phyloP scores from a whole-genome alignment of 768 basidiomycete species.

The Tylopilus subfusipes region DNA sequence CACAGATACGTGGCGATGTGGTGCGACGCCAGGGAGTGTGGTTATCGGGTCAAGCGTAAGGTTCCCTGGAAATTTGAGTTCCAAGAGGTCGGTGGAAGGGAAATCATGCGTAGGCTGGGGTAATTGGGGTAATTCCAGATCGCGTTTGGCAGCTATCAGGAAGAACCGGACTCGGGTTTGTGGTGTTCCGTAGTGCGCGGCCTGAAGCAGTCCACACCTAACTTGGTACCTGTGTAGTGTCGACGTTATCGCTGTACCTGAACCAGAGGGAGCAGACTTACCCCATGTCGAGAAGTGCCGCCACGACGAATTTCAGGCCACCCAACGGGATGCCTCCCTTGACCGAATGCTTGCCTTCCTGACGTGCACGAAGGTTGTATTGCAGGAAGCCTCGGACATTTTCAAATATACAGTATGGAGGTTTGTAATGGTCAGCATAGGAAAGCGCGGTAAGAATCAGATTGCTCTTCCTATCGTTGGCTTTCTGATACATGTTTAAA shows the following conservation, averaged over 20 bases:
- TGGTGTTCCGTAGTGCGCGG: conserved; percentile 46
- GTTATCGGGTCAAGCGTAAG: conserved; percentile 41
- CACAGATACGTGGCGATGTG: conserved; percentile 56
- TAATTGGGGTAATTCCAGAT: conserved; percentile 35
- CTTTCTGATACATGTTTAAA: conserved; percentile 68
- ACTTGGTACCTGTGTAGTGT: conserved; percentile 39
- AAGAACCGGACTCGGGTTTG: conserved; percentile 49
- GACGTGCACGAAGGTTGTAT: conserved; percentile 38
- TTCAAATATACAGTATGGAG: conserved; percentile 46
- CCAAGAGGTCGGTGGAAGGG: conserved; percentile 39
- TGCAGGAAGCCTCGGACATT: conserved; percentile 46
- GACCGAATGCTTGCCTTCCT: conserved; percentile 40
- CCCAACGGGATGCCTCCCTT: conserved; percentile 70
- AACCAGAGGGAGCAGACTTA: conserved; percentile 28
- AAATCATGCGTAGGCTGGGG: conserved; percentile 46
- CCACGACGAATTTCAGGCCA: conserved; percentile 63
- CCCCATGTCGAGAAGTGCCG: conserved; percentile 65
- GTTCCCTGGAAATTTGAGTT: conserved; percentile 48
- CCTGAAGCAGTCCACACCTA: conserved; percentile 42
- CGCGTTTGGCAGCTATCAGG: conserved; percentile 40
- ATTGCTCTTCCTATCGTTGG: conserved; percentile 65
- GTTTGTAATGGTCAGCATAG: conserved; percentile 40
- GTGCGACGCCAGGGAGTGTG: conserved; percentile 47
- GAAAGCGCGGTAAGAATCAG: conserved; percentile 58
- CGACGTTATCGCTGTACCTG: background rate